A percentile compares a stretch with the other conserved stretches of the same genome.
phyloP scores from a whole-genome alignment of 257 asterid genomes.

The Solanum paucissectum region DNA sequence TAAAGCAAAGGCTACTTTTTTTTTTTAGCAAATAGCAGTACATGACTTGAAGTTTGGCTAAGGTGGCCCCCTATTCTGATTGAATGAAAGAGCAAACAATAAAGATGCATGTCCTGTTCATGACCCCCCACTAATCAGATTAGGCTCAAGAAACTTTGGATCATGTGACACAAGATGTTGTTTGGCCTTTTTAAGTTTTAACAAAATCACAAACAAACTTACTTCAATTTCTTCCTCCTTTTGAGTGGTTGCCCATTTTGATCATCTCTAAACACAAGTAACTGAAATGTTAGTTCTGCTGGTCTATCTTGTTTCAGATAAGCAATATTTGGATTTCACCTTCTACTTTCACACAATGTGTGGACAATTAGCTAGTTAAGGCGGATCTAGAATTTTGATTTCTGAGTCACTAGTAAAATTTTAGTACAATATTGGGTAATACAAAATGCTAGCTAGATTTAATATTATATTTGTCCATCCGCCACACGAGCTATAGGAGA shows the following conservation, averaged over 20 bases:
- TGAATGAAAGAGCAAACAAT: neutral
- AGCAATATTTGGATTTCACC: neutral
- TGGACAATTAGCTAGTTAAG: no score
- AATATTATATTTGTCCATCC: neutral
- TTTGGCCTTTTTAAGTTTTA: conserved; percentile 15
- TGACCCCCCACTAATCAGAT: neutral
- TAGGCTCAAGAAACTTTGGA: neutral
- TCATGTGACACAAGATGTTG: conserved; percentile 2
- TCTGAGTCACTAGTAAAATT: neutral
- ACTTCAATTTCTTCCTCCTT: neutral
- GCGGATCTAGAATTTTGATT: neutral
- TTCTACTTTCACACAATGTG: neutral
- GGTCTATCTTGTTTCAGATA: neutral
- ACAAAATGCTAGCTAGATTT: no score
- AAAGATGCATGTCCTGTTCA: neutral
- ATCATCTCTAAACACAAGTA: neutral
- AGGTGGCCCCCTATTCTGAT: neutral
- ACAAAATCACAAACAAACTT: neutral
- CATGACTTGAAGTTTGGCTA: neutral
- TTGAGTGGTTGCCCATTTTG: neutral
- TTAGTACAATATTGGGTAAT: neutral
- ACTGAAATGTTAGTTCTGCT: neutral
- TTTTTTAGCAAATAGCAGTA: neutral
- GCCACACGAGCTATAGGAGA: neutral
- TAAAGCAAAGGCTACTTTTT: neutral